Evolutionary conservation across 192 early-diverging fungal species (phyloP), one percentile per base, ranked within the genome.

Genomic region (Dimargaris verticillata): DNA sequence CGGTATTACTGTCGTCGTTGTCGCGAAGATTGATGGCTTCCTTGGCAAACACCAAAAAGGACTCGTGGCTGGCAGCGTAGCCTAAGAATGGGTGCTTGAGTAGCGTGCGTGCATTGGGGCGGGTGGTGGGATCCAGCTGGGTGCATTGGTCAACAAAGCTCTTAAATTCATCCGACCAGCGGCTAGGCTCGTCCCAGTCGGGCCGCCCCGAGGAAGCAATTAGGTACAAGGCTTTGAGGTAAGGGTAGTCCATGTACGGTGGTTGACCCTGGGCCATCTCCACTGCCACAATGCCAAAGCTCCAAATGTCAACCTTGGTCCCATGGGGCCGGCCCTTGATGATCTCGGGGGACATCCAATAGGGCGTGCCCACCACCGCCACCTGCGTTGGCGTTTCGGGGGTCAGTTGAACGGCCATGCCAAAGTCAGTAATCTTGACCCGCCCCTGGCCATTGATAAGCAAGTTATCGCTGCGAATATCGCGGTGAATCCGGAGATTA

Each of bases 371-470:
- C 48, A 76, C 61, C 61, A 70, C 61, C 25, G 70, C 49, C 49
- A 68, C 71, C 28, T 72, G 68, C 33, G 64, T 70, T 12, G 70
- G 66, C 41, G 47, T 20, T 55, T 72, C 72, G 3, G 29, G 61
- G 5, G 46, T 48, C 6, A 61, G 46, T 25, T 48, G 61, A 4
- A 38, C 72, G 13, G 72, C 75, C 54, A 64, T 71, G 63, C 70
- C 70, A 60, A 78, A 74, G 47, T 78, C 73, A 0, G 76, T 79
- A 65, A 87, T 77, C 68, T 86, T 88, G 44, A 86, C 81, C 62
- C 78, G 72, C 18, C 86, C 86, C 14, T 72, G 65, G 51, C 70
- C 64, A 58, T 69, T 70, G 33, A 78, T 69, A 47, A 78, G 64
- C 33, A 78, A 63, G 44, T 78, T 74, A 73, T 78, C 76, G 63